These are phyloP conservation scores for Stachybotrys echinatus DNA, from an alignment of 2,329 filamentous ascomycete genomes.

Conservation along the genomic window DNA sequence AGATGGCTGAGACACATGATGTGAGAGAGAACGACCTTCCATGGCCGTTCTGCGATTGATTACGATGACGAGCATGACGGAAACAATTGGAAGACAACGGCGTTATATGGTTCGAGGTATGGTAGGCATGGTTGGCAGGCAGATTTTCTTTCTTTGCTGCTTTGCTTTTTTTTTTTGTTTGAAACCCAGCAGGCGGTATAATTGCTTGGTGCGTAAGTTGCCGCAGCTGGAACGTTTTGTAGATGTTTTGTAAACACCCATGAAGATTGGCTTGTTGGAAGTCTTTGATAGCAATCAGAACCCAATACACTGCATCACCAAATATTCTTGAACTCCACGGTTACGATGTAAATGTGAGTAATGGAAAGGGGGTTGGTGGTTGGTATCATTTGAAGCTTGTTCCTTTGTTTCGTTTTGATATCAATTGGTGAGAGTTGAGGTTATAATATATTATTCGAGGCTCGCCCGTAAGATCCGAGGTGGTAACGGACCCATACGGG, in stretches of 20 bases:
- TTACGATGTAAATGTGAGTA: no score
- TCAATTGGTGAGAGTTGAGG: no score
- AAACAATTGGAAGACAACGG: not conserved
- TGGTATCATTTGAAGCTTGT: no score
- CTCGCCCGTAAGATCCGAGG: no score
- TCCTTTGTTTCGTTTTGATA: no score
- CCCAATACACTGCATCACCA: not conserved
- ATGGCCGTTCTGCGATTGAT: not conserved
- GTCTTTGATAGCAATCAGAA: not conserved
- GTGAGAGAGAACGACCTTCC: no score
- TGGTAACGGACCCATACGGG: no score
- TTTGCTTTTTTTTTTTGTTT: not conserved
- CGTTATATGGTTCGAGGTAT: not conserved
- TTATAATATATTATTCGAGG: no score
- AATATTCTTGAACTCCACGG: no score
- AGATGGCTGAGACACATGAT: no score
- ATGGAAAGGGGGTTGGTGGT: no score
- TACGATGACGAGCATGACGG: not conserved
- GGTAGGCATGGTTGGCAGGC: not conserved
- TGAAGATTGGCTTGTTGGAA: not conserved
- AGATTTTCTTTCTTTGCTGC: not conserved
- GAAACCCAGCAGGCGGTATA: not conserved
- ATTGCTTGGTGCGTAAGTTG: not conserved
- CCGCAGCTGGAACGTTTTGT: not conserved
- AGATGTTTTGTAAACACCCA: not conserved